Conservation (phyloP, 139 green algal species). For the Chlorella sp. region DNA sequence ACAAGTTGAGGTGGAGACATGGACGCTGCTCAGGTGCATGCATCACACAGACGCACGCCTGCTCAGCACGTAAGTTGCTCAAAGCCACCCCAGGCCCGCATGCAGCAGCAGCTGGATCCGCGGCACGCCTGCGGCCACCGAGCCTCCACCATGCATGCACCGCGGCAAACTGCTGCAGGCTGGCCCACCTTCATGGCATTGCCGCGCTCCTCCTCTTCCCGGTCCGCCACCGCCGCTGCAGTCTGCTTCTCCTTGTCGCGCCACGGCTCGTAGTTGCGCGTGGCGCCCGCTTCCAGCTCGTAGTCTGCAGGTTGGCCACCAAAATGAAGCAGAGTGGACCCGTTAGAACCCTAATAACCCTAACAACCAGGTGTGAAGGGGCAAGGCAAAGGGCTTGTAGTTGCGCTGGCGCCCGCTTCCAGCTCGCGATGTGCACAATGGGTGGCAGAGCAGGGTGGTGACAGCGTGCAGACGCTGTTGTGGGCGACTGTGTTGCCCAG, state of each 20-base stretch:
- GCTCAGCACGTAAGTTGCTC: neutral
- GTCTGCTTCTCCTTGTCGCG: conserved; percentile 70
- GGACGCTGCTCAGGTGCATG: too few relatives aligned
- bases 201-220: conserved; percentile 92
- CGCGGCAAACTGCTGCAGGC: neutral
- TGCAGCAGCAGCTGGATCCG: too few relatives aligned
- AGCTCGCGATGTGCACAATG: conserved; percentile 83
- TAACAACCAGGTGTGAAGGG: neutral
- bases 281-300: conserved; percentile 90
- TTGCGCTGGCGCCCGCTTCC: conserved; percentile 93
- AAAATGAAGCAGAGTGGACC: neutral
- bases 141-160: neutral
- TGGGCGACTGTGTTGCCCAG: too few relatives aligned
- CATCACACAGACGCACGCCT: neutral
- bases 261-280: conserved; percentile 96
- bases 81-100: too few relatives aligned
- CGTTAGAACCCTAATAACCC: neutral
- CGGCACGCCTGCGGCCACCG: too few relatives aligned
- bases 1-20: neutral
- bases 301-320: conserved; percentile 85
- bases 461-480: too few relatives aligned
- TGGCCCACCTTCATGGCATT: conserved; percentile 90
- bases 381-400: conserved; percentile 69
- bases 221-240: conserved; percentile 52
- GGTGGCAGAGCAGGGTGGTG: neutral